Conservation (phyloP, 202 grass and related monocot species). For the Carex sylvatica region DNA sequence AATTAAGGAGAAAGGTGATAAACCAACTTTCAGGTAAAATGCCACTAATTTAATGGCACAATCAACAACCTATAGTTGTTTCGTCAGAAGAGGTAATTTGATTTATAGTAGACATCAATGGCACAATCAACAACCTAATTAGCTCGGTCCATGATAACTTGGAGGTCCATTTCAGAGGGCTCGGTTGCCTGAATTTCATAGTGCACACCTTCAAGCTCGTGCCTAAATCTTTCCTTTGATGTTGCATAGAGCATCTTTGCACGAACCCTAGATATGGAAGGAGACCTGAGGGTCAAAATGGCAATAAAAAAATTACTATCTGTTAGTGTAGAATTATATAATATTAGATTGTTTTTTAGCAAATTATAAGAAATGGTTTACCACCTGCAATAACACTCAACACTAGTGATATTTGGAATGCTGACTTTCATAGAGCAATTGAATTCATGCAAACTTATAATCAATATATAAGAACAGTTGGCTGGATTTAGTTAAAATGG, state of each 20-base stretch:
- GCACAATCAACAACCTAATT: constrained; percentile 10
- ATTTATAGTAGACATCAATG: background rate
- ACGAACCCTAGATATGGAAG: constrained; percentile 36
- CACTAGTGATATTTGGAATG: background rate
- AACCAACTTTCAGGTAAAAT: background rate
- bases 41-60: background rate
- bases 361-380: background rate
- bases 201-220: constrained; percentile 43
- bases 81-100: background rate
- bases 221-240: constrained; percentile 40
- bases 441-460: background rate
- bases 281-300: constrained; percentile 27
- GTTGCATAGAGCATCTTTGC: constrained; percentile 56
- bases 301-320: background rate
- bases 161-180: constrained; percentile 40
- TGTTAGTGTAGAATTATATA: background rate
- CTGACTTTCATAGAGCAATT: background rate
- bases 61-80: background rate
- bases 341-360: background rate
- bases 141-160: constrained; percentile 35
- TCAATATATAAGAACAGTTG: background rate
- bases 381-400: background rate
- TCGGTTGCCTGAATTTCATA: constrained; percentile 56
- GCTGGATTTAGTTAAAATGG: background rate
- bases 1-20: background rate